These are phyloP conservation scores for Oryza coarctata DNA, from an alignment of 176 grass and related monocot species.

Conservation along the genomic window DNA sequence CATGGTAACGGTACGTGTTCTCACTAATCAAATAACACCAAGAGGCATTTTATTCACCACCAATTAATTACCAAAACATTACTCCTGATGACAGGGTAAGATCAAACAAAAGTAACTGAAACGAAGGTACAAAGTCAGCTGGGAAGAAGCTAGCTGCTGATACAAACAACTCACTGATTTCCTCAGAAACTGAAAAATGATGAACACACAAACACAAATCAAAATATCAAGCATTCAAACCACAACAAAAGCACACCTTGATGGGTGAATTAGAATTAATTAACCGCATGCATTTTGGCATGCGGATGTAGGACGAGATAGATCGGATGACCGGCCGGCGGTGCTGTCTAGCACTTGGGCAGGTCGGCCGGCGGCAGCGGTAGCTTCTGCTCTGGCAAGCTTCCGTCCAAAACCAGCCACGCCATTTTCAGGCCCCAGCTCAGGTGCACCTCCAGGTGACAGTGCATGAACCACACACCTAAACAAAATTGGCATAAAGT, in stretches of 20 bases:
- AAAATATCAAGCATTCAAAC: neutral
- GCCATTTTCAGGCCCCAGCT: conserved; percentile 39
- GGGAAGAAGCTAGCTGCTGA: neutral
- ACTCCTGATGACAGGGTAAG: neutral
- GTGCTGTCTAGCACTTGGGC: conserved; percentile 3
- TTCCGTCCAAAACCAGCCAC: conserved; percentile 9
- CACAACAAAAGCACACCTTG: neutral
- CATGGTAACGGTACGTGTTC: neutral
- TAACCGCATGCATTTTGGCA: neutral
- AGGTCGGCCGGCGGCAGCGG: conserved; percentile 8
- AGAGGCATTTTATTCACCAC: neutral
- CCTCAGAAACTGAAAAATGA: neutral
- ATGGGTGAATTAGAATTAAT: neutral
- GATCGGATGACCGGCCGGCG: too few relatives aligned
- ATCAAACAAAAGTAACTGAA: neutral
- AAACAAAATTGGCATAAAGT: neutral
- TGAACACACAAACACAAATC: neutral
- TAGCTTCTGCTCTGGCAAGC: neutral
- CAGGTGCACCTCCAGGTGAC: conserved; percentile 35
- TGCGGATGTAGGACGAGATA: too few relatives aligned
- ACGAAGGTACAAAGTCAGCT: neutral
- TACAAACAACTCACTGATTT: neutral
- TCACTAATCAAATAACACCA: neutral
- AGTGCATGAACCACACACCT: conserved; percentile 54
- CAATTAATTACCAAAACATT: neutral